phyloP scores from a whole-genome alignment of 148 eudicot species.

The Camellia japonica region DNA sequence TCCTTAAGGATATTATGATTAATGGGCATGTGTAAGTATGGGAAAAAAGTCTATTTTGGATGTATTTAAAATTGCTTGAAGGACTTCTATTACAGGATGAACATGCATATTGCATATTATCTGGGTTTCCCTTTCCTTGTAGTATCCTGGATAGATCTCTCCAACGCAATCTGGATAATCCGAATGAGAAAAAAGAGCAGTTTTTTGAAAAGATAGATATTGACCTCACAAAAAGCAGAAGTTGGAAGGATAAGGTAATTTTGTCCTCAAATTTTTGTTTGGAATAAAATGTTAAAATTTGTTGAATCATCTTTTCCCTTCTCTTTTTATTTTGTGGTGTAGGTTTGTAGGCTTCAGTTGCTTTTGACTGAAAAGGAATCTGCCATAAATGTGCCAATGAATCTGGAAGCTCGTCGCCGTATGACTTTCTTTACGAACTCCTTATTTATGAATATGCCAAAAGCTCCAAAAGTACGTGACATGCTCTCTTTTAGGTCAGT shows the following conservation, averaged over 20 bases:
- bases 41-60: not conserved
- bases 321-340: not conserved
- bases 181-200: constrained; percentile 44
- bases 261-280: not conserved
- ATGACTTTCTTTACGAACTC: constrained; percentile 96
- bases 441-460: constrained; percentile 92
- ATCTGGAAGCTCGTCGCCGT: constrained; percentile 95
- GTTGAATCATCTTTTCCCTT: not conserved
- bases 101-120: not conserved
- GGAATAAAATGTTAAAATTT: not conserved
- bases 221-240: constrained; percentile 37
- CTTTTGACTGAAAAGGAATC: constrained; percentile 94
- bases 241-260: constrained; percentile 85
- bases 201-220: constrained; percentile 75
- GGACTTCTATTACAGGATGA: not conserved
- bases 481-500: constrained; percentile 98
- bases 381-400: constrained; percentile 94
- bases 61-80: not conserved
- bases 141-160: constrained; percentile 53
- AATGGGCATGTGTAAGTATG: constrained; percentile 63
- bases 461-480: constrained; percentile 91
- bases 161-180: constrained; percentile 9
- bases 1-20: constrained; percentile 72
- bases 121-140: constrained; percentile 14
- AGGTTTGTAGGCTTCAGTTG: constrained; percentile 90